These are phyloP conservation scores for Cutaneotrichosporon sp. DNA, from an alignment of 1,284 basidiomycete genomes.

Conservation along the genomic window DNA sequence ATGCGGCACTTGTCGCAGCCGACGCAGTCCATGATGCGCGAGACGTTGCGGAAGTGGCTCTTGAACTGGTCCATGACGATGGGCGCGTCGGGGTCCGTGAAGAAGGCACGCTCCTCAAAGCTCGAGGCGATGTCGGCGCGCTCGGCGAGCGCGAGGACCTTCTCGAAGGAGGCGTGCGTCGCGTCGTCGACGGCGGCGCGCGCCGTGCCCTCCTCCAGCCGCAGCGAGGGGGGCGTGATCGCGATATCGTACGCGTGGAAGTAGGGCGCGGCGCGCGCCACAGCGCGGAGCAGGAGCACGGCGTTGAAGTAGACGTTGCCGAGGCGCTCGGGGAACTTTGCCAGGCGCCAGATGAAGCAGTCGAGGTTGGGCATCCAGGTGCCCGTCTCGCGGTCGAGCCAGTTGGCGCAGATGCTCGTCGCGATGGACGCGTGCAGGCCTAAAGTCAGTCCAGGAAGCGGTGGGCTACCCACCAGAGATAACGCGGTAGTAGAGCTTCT, in stretches of 20 bases:
- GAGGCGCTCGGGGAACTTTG: slow-evolving; percentile 91
- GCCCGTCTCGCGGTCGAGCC: slow-evolving; percentile 88
- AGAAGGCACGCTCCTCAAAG: slow-evolving; percentile 85
- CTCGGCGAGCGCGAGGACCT: slow-evolving; percentile 67
- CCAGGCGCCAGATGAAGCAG: slow-evolving; percentile 88
- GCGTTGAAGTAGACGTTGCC: slow-evolving; percentile 98
- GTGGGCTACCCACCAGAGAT: slow-evolving; percentile 68
- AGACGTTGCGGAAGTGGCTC: slow-evolving; percentile 93
- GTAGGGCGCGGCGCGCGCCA: slow-evolving; percentile 84
- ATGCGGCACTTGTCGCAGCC: slow-evolving; percentile 99
- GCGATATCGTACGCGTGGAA: slow-evolving; percentile 80
- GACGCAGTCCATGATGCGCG: slow-evolving; percentile 97
- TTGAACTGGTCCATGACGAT: slow-evolving; percentile 95
- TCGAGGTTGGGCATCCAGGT: slow-evolving; percentile 92
- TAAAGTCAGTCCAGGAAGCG: slow-evolving; percentile 41
- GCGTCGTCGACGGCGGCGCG: slow-evolving; percentile 67
- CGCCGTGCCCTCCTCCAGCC: slow-evolving; percentile 40
- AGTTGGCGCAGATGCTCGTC: slow-evolving; percentile 92
- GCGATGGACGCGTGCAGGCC: slow-evolving; percentile 97
- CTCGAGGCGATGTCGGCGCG: slow-evolving; percentile 42
- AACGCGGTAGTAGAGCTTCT: slow-evolving; percentile 94
- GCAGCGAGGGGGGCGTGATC: slow-evolving; percentile 55
- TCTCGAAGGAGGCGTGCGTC: slow-evolving; percentile 61
- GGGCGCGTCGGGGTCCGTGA: slow-evolving; percentile 84
- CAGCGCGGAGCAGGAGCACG: slow-evolving; percentile 86